Conservation (phyloP, 192 early-diverging fungal genomes). For the Podila verticillata region DNA sequence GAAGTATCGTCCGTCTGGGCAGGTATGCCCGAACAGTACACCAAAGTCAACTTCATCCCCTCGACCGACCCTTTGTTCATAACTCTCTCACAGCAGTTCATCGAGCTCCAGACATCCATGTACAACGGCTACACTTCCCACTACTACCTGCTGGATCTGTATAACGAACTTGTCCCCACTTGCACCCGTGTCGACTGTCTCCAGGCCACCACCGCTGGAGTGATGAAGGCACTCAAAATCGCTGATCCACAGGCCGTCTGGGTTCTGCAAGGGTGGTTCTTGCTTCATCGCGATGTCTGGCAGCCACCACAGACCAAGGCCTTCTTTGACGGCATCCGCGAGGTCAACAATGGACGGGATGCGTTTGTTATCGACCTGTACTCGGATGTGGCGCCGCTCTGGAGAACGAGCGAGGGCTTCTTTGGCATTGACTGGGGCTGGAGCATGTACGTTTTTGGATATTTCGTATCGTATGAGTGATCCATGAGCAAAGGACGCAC, state of each 20-base stretch:
- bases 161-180: constrained; percentile 26
- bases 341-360: constrained; percentile 22
- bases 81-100: constrained; percentile 23
- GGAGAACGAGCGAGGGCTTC: constrained; percentile 29
- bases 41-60: constrained; percentile 16
- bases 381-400: constrained; percentile 31
- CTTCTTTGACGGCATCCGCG: constrained; percentile 47
- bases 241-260: constrained; percentile 47
- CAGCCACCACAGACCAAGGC: constrained; percentile 12
- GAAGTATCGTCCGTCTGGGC: constrained; percentile 24
- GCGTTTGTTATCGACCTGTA: constrained; percentile 48
- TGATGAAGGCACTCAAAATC: constrained; percentile 34
- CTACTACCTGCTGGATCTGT: constrained; percentile 39
- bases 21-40: not conserved
- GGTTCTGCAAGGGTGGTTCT: constrained; percentile 46
- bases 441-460: constrained; percentile 37
- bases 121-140: constrained; percentile 8
- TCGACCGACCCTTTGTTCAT: constrained; percentile 31
- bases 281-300: constrained; percentile 28
- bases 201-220: constrained; percentile 2
- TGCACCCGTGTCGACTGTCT: constrained; percentile 23
- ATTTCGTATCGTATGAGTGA: too few relatives aligned
- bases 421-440: constrained; percentile 51
- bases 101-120: constrained; percentile 21
- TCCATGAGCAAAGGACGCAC: too few relatives aligned